Conservation (phyloP, 2,329 filamentous ascomycete genomes). For the Trichoderma guizhouense region DNA sequence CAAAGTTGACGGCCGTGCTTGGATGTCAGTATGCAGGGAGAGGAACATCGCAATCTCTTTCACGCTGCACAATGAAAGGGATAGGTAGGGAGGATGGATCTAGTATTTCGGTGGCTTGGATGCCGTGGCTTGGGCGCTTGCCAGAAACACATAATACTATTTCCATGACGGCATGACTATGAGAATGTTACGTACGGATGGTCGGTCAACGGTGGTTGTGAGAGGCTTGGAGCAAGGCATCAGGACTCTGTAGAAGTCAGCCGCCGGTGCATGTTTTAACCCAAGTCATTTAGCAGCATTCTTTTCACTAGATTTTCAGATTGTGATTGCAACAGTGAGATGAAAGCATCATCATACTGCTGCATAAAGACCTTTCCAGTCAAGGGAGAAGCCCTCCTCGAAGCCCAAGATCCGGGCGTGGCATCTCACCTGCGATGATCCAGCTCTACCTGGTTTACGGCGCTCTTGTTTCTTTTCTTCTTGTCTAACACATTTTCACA, state of each 20-base stretch:
- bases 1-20: neutral
- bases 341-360: neutral
- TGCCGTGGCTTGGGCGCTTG: neutral
- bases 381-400: too few species aligned
- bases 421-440: neutral
- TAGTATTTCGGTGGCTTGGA: neutral
- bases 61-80: neutral
- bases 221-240: neutral
- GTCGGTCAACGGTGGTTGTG: neutral
- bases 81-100: slow-evolving; percentile 3
- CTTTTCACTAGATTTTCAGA: neutral
- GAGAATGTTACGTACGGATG: neutral
- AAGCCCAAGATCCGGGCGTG: neutral
- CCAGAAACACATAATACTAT: neutral
- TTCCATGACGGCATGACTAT: neutral
- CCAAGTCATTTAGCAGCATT: neutral
- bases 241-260: neutral
- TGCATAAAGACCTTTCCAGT: neutral
- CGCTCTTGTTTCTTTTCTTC: neutral
- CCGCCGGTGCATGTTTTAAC: neutral
- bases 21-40: neutral
- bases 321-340: neutral
- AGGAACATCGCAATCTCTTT: slow-evolving; percentile 3
- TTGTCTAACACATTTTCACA: neutral
- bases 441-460: neutral